phyloP scores from a whole-genome alignment of 2,329 filamentous ascomycete genomes.

The Phoma herbarum region DNA sequence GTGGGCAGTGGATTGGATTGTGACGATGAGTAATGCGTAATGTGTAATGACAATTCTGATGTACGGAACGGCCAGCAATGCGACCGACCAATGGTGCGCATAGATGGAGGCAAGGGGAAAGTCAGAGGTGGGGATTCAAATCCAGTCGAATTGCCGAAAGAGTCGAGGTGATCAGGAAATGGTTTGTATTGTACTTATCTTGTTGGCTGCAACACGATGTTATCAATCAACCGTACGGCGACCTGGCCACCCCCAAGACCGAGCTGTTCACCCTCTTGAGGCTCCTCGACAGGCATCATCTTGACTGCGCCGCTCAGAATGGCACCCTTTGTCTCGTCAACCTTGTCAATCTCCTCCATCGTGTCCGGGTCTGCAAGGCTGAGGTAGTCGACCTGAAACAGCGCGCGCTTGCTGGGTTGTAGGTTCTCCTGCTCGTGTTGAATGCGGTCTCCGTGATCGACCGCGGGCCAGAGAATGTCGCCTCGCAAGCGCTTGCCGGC shows the following conservation, averaged over 20 bases:
- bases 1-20: not conserved
- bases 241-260: conserved; percentile 77
- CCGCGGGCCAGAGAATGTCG: conserved; percentile 77
- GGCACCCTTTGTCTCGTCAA: conserved; percentile 76
- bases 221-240: conserved; percentile 89
- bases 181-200: conserved; percentile 11
- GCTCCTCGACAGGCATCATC: conserved; percentile 81
- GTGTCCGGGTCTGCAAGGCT: conserved; percentile 87
- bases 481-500: conserved; percentile 64
- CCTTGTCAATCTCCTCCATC: conserved; percentile 76
- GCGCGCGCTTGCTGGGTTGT: conserved; percentile 67
- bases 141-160: not conserved
- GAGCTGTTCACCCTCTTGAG: conserved; percentile 73
- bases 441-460: conserved; percentile 64
- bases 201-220: conserved; percentile 70
- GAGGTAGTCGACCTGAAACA: conserved; percentile 89
- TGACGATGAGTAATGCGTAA: not conserved
- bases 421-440: conserved; percentile 70
- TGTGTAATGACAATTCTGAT: not conserved
- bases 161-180: not conserved
- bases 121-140: not conserved
- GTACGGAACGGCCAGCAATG: not conserved
- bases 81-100: no score
- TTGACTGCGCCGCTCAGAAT: conserved; percentile 91
- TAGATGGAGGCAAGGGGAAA: not conserved